Evolutionary conservation across 306 rosid species (phyloP).

Genomic region (cucumber (Cucumis sativus)): Cucumber_9930_V3 NC_026656.2:20679001-20679500

Average conservation of each 20-base stretch:
- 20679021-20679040: no score
- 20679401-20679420: not conserved
- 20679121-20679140: not conserved
- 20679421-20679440: not conserved
- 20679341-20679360: not conserved
- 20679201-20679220: not conserved
- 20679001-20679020: no score
- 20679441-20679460: not conserved
- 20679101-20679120: not conserved
- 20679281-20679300: not conserved
- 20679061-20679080: no score
- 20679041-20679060: no score
- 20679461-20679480: constrained; percentile 13
- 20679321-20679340: not conserved
- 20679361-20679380: not conserved
- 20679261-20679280: not conserved
- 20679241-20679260: not conserved
- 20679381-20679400: not conserved
- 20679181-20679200: not conserved
- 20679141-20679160: not conserved
- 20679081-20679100: not conserved
- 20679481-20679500: not conserved
- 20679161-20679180: not conserved
- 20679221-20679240: not conserved
- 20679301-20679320: not conserved